Percentiles rank a stretch among this genome's conserved stretches.
phyloP scores from a whole-genome alignment of 228 moss, liverwort and hornwort genomes.

The Sphagnum magellanicum region DNA sequence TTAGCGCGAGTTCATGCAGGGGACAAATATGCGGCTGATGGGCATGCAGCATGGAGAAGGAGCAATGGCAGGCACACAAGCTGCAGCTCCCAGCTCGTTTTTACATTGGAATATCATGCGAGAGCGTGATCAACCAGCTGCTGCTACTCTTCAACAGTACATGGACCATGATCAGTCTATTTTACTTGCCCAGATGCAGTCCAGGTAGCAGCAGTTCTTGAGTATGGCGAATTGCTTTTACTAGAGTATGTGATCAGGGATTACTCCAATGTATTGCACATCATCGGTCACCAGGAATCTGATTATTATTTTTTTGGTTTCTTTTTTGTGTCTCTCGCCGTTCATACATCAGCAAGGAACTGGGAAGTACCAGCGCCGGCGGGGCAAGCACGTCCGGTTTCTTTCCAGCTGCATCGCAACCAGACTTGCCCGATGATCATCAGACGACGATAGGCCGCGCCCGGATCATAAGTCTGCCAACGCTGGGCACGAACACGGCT shows the following conservation, averaged over 20 bases:
- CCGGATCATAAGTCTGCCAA: too few relatives aligned
- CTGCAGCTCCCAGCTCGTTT: conserved; percentile 14
- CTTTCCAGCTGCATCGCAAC: conserved; percentile 28
- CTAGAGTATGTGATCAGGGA: neutral
- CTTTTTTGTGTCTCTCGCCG: neutral
- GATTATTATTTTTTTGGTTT: neutral
- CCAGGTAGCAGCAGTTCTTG: conserved; percentile 13
- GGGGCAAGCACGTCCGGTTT: conserved; percentile 22
- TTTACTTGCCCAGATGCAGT: conserved; percentile 18
- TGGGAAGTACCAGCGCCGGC: conserved; percentile 20
- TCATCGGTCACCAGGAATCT: neutral
- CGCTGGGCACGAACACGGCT: too few relatives aligned
- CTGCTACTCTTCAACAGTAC: conserved; percentile 39
- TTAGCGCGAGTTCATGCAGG: too few relatives aligned
- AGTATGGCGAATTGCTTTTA: too few relatives aligned
- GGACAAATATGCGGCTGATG: conserved; percentile 14
- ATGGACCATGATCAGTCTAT: conserved; percentile 38
- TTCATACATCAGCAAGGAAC: neutral
- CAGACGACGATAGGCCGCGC: too few relatives aligned
- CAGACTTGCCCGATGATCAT: conserved; percentile 16
- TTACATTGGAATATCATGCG: conserved; percentile 21
- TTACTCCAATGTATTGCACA: neutral
- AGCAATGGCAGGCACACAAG: conserved; percentile 19
- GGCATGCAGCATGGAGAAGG: conserved; percentile 4
- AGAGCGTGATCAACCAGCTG: conserved; percentile 31